Base-by-base conservation (phyloP, 495 filamentous ascomycete genomes). In the Penicillium daleae region DNA sequence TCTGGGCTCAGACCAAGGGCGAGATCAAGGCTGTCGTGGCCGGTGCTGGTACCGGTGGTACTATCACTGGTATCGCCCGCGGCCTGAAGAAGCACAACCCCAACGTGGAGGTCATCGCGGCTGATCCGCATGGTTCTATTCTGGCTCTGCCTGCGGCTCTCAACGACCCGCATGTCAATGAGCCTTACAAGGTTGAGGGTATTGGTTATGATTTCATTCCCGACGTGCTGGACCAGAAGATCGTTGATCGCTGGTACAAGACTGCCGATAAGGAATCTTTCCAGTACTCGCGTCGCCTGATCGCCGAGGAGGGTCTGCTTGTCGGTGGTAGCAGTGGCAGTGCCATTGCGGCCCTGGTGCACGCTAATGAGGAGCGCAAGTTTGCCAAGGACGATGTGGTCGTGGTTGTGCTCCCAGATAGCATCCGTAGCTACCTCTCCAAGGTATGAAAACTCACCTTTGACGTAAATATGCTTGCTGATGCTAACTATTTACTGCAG, bases 201-300 rank as follows among this genome's bases (percentile, higher is more conserved):
- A 98, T 99, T 70, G 95, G 95, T 24, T 99, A 99, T 71, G 95
- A 99, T 71, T 99, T 99, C 71, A 90, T 98, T 56, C 95, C 95
- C 6, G 90, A 97, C 39, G 95, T 99, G 0, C 83, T 99, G 26
- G 89, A 96, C 67, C 91, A 88, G 63, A 72, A 87, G 9, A 72
- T 83, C 24, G 90, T 99, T n/a, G 89, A 97, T 72, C 88, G 89
- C 66, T 99, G 95, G 95, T 96, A 97, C 76, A 99, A 99, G 83
- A 98, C 95, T 3, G 91, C 91, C 40, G 95, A 99, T 65, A 86
- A 85, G 60, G 93, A 97, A 69, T 92, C 92, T 22, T 99, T 99
- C 76, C 80, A 87, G 60, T 94, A 91, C 71, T 91, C 95, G 10
- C 86, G 95, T 22, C 86, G 93, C 46, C 78, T 99, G 31, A 98